phyloP scores from a whole-genome alignment of 768 basidiomycete species.

The Kwoniella dendrophila region DNA sequence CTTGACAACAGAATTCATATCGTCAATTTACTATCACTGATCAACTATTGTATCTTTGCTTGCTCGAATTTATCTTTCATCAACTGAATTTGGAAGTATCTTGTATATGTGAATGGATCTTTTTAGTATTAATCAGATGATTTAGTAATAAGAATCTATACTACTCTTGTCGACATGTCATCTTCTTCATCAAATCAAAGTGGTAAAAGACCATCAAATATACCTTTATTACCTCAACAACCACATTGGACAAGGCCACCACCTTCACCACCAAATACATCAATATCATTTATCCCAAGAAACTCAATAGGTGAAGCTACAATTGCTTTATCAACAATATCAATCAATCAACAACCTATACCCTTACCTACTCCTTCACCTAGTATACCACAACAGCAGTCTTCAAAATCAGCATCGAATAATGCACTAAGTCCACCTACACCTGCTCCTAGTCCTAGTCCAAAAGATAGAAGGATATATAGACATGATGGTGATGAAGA shows the following conservation, averaged over 20 bases:
- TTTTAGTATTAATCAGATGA: no score
- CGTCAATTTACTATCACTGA: no score
- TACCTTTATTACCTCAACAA: conserved; percentile 11
- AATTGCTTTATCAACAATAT: conserved; percentile 3
- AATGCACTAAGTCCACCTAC: conserved; percentile 36
- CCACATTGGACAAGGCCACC: conserved; percentile 26
- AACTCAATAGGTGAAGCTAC: conserved; percentile 9
- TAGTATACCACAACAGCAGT: neutral
- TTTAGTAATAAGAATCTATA: neutral
- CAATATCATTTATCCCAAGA: neutral
- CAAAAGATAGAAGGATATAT: conserved; percentile 23
- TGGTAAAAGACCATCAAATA: conserved; percentile 8
- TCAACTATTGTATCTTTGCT: no score
- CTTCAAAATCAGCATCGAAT: neutral
- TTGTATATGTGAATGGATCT: no score
- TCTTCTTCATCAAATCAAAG: conserved; percentile 5
- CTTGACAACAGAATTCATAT: no score
- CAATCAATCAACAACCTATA: conserved; percentile 17
- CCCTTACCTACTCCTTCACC: conserved; percentile 24
- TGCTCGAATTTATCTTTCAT: no score
- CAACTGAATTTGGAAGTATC: no score
- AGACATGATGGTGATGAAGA: conserved; percentile 23
- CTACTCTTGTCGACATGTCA: neutral
- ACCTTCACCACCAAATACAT: conserved; percentile 19
- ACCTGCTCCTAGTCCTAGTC: conserved; percentile 48